Conservation (phyloP, 805 yeast genomes). For the Saccharomyces kudriavzevii region DNA sequence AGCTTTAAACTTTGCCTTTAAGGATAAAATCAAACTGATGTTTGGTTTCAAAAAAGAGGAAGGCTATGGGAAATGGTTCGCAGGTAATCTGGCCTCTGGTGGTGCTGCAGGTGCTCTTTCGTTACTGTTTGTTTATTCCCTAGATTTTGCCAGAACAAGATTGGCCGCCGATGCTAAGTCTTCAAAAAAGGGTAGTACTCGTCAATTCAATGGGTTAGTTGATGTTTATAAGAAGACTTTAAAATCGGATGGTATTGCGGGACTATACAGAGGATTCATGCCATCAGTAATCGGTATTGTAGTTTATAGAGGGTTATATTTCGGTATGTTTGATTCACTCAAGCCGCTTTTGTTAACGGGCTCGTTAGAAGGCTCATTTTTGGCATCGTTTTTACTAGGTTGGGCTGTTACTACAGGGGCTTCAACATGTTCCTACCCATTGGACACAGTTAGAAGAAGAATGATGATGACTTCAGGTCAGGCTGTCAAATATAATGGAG, state of each 20-base stretch:
- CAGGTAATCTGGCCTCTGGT: constrained; percentile 95
- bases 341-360: constrained; percentile 89
- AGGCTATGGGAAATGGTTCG: constrained; percentile 84
- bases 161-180: constrained; percentile 95
- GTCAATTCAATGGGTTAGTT: constrained; percentile 89
- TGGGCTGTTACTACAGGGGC: constrained; percentile 96
- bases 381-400: constrained; percentile 87
- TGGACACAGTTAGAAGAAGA: constrained; percentile 96
- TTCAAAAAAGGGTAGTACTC: constrained; percentile 63
- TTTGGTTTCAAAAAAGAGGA: constrained; percentile 92
- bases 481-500: constrained; percentile 88
- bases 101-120: constrained; percentile 97
- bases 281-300: constrained; percentile 91
- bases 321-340: constrained; percentile 88
- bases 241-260: constrained; percentile 88
- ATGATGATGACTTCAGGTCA: constrained; percentile 99
- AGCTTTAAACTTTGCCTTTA: constrained; percentile 94
- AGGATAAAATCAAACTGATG: constrained; percentile 85
- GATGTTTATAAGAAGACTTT: constrained; percentile 91
- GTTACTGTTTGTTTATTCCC: constrained; percentile 84
- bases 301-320: constrained; percentile 96
- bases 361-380: constrained; percentile 80
- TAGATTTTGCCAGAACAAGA: constrained; percentile 96
- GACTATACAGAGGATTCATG: constrained; percentile 95
- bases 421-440: constrained; percentile 93